Evolutionary conservation across 371 early-diverging fungal species (phyloP).

Genomic region (Catenaria anguillulae): DNA sequence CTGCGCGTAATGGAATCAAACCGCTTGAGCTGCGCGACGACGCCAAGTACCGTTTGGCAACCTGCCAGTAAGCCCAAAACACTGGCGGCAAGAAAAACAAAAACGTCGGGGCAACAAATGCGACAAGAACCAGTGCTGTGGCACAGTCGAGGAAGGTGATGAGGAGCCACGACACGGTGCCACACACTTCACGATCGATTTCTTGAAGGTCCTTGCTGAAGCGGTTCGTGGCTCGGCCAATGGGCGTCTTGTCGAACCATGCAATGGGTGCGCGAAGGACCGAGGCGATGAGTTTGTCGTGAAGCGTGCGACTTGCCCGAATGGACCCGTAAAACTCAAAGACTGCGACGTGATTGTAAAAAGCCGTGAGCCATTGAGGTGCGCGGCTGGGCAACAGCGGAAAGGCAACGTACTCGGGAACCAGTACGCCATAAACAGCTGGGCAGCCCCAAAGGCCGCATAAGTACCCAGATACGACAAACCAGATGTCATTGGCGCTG

Average conservation of each 20-base stretch:
- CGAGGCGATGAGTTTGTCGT: conserved; percentile 6
- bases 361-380: too few relatives aligned
- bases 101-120: conserved; percentile 5
- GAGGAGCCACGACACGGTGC: not conserved
- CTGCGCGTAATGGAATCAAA: conserved; percentile 31
- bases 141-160: not conserved
- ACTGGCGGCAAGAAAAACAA: not conserved
- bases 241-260: conserved; percentile 49
- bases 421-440: not conserved
- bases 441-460: not conserved
- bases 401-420: not conserved
- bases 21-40: conserved; percentile 35
- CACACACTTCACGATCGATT: conserved; percentile 31
- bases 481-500: not conserved
- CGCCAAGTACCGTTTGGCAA: not conserved
- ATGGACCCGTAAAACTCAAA: conserved; percentile 3
- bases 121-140: not conserved
- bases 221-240: conserved; percentile 63
- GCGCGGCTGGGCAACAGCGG: too few relatives aligned
- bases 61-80: not conserved
- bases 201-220: conserved; percentile 55
- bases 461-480: not conserved
- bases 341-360: too few relatives aligned
- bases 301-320: not conserved
- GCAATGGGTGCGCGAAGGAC: conserved; percentile 54